Evolutionary conservation across 768 basidiomycete genomes (phyloP), one percentile per base, ranked within the genome.

Genomic region (Pseudohyphozyma bogoriensis): DNA sequence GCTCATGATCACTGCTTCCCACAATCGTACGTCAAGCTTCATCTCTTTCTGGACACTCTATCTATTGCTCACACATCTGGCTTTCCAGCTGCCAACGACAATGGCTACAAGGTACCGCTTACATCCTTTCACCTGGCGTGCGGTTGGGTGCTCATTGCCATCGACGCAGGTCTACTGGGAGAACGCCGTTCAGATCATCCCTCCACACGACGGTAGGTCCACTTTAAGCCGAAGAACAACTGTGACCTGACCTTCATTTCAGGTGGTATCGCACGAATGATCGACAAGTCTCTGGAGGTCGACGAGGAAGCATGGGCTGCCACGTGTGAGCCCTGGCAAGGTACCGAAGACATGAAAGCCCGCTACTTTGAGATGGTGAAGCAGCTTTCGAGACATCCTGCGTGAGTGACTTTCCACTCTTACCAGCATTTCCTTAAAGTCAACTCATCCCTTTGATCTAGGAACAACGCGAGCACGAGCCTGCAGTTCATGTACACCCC

Each of bases 1-100:
- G 24, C 82, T 91, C 4, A 92, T 92, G 89, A 85, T 92, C 52
- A 92, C 89, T 65, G 87, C 88, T 4, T 86, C 85, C 62, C 89
- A 92, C 69, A 92, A 92, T 70, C 89, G 58, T 59, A n/a, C n/a
- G n/a, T n/a, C n/a, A 31, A 37, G 36, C 49, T 24, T 31, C n/a
- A 37, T 58, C 13, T 18, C 9, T 35, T 28, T 29, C 45, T n/a
- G n/a, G n/a, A n/a, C n/a, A 16, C n/a, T 4, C 28, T 35, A 8
- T 24, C 18, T 15, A 28, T 15, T 36, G 2, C 10, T 29, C n/a
- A 28, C 36, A 5, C 36, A 22, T 9, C 13, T 7, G 15, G 32
- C 18, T 36, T 24, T 12, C 6, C 45, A 46, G 45, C 53, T 4
- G 53, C 53, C 1, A 74, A 85, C 70, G 89, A 91, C 69, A 92